phyloP scores from a whole-genome alignment of 2,329 filamentous ascomycete species.

The Beauveria asiatica region DNA sequence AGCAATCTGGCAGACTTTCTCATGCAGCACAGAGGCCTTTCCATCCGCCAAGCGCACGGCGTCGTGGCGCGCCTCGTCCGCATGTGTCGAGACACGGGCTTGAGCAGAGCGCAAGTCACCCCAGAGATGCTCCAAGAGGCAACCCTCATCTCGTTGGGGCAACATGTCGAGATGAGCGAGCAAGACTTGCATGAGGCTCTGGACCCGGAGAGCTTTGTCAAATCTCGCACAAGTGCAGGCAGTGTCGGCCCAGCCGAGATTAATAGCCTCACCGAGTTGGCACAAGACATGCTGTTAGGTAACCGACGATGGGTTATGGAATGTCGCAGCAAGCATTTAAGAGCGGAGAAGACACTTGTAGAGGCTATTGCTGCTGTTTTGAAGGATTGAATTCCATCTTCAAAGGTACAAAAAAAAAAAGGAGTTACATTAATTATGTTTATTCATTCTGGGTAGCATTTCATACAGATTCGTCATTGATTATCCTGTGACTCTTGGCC shows the following conservation, averaged over 20 bases:
- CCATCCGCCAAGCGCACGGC: conserved; percentile 11
- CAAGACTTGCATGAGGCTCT: conserved; percentile 5
- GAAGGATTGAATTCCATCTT: background rate
- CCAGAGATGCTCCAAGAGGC: conserved; percentile 4
- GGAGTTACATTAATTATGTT: background rate
- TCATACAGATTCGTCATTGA: background rate
- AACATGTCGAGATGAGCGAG: background rate
- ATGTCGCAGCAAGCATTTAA: background rate
- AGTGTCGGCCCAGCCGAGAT: conserved; percentile 8
- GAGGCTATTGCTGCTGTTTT: background rate
- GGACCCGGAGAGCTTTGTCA: conserved; percentile 10
- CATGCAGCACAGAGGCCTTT: conserved; percentile 9
- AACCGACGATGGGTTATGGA: conserved; percentile 1
- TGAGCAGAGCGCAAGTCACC: background rate
- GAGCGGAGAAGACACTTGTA: background rate
- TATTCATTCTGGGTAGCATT: background rate
- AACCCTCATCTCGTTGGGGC: background rate
- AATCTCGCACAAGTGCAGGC: conserved; percentile 5
- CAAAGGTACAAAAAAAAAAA: background rate
- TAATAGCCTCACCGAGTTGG: background rate
- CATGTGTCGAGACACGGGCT: conserved; percentile 1
- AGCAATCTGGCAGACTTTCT: conserved; percentile 11
- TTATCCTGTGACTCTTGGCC: background rate
- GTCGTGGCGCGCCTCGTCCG: conserved; percentile 10
- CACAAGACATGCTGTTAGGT: conserved; percentile 3